phyloP scores from a whole-genome alignment of 176 grass and related monocot genomes.

The Eragrostis curvula region DNA sequence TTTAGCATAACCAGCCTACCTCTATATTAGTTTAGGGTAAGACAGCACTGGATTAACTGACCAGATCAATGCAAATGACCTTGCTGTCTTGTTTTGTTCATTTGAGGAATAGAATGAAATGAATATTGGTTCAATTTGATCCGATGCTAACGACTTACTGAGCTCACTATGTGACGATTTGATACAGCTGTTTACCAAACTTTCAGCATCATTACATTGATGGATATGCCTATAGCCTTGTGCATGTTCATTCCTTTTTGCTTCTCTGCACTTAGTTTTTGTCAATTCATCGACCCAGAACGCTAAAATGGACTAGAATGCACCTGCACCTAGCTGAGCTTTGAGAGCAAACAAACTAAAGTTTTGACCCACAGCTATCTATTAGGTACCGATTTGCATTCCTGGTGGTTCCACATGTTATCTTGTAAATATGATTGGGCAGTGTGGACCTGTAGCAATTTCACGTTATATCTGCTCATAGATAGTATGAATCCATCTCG shows the following conservation, averaged over 20 bases:
- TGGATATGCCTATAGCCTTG: not conserved
- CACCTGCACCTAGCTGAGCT: not conserved
- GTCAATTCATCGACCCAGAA: not conserved
- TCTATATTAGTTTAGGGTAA: not conserved
- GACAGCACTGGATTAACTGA: not conserved
- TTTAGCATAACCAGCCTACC: not conserved
- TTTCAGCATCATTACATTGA: not conserved
- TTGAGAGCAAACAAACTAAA: not conserved
- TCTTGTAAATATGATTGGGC: not conserved
- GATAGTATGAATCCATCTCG: not conserved
- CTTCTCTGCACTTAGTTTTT: not conserved
- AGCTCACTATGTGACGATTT: not conserved
- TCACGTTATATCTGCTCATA: not conserved
- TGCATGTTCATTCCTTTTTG: constrained; percentile 14
- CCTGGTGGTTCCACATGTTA: not conserved
- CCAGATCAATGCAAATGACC: constrained; percentile 5
- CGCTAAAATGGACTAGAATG: not conserved
- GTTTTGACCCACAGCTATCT: not conserved
- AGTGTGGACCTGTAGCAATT: not conserved
- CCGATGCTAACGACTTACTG: not conserved
- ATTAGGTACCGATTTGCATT: not conserved
- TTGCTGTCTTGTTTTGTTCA: constrained; percentile 1
- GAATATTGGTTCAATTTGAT: not conserved
- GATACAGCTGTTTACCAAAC: not conserved
- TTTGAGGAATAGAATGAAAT: not conserved